Conservation (phyloP, 1,139 yeast species). For the Yamadazyma dendronema region DNA sequence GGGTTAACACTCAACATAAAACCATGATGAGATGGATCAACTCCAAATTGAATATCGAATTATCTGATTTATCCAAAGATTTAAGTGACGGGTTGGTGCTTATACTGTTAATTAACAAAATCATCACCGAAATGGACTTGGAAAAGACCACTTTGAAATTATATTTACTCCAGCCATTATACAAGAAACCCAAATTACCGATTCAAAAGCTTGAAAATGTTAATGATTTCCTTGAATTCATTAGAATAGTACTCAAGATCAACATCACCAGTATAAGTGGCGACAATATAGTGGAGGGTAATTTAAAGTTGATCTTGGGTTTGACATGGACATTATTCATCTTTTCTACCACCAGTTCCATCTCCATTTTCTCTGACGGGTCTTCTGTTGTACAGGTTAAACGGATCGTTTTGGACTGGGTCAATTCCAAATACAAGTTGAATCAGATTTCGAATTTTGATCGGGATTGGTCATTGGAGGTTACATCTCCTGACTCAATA, state of each 20-base stretch:
- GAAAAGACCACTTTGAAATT: slow-evolving; percentile 18
- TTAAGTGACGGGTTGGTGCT: slow-evolving; percentile 42
- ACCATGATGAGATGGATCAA: slow-evolving; percentile 51
- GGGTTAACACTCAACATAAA: slow-evolving; percentile 46
- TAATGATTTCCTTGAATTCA: slow-evolving; percentile 53
- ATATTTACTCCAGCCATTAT: slow-evolving; percentile 34
- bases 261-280: slow-evolving; percentile 61
- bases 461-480: slow-evolving; percentile 40
- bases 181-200: slow-evolving; percentile 48
- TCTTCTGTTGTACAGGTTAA: slow-evolving; percentile 32
- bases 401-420: slow-evolving; percentile 33
- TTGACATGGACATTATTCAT: slow-evolving; percentile 62
- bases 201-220: slow-evolving; percentile 66
- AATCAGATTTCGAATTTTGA: slow-evolving; percentile 30
- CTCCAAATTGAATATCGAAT: slow-evolving; percentile 24
- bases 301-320: slow-evolving; percentile 61
- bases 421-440: slow-evolving; percentile 22
- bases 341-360: slow-evolving; percentile 40
- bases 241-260: slow-evolving; percentile 49
- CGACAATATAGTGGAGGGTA: slow-evolving; percentile 67
- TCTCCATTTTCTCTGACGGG: slow-evolving; percentile 34
- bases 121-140: slow-evolving; percentile 22
- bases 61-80: slow-evolving; percentile 30
- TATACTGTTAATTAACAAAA: slow-evolving; percentile 32
- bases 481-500: slow-evolving; percentile 27